A percentile compares a stretch with the other conserved stretches of the same genome.
Conservation (phyloP, 108 stramenopile species). For the Aurantiochytrium sp. region DNA sequence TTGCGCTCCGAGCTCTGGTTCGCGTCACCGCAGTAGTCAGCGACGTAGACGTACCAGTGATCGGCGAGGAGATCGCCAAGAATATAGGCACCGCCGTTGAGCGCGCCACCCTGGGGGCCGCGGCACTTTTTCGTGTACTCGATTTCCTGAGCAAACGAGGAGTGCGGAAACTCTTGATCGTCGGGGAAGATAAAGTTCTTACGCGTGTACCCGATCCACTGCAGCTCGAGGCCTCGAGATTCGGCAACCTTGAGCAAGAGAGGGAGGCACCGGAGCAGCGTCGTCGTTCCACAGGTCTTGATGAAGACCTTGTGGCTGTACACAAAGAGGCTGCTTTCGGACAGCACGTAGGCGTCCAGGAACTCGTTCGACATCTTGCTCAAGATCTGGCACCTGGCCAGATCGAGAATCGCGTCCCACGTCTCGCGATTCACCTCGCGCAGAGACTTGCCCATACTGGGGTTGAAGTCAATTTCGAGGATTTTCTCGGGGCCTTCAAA, state of each 20-base stretch:
- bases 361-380: constrained; percentile 77
- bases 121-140: constrained; percentile 14
- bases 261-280: constrained; percentile 88
- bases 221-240: constrained; percentile 76
- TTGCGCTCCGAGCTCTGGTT: constrained; percentile 80
- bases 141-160: constrained; percentile 30
- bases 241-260: constrained; percentile 74
- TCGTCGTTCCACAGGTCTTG: constrained; percentile 99
- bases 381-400: constrained; percentile 92
- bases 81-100: constrained; percentile 90
- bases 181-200: constrained; percentile 97
- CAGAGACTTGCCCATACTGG: constrained; percentile 60
- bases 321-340: constrained; percentile 93
- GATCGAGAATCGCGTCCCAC: constrained; percentile 77
- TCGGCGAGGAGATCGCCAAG: constrained; percentile 94
- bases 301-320: constrained; percentile 94
- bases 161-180: constrained; percentile 73
- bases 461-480: constrained; percentile 61
- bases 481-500: constrained; percentile 65
- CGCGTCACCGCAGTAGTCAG: constrained; percentile 84
- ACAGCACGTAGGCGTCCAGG: constrained; percentile 92
- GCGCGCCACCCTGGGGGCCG: neutral
- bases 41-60: constrained; percentile 99
- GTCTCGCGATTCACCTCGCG: constrained; percentile 65
- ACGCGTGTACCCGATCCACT: constrained; percentile 97